Base-by-base conservation (phyloP, 805 yeast species). In the Suhomyces sp. region DNA sequence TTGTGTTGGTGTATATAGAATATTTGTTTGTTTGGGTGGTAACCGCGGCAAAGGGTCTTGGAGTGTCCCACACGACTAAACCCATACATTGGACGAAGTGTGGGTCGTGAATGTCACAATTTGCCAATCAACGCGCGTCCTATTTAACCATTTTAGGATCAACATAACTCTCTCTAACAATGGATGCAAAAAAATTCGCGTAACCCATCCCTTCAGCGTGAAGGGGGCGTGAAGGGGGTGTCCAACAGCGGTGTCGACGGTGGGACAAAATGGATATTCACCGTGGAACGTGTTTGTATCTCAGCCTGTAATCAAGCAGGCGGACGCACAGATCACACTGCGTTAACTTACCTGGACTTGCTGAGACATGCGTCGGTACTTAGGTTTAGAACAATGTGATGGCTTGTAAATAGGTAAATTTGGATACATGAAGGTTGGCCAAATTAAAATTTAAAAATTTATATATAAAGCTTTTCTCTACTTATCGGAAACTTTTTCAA, bases 131-230 rank as follows among this genome's bases (percentile, higher is more conserved):
- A 29, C 25, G 32, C 32, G 32, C 19, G 22, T 11, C 12, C 19
- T 16, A 29, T 29, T 29, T 29, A 29, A 20, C 32, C 22, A 11
- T 20, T 13, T 29, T 21, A 25, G 32, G 32, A n/a, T 19, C 5
- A 19, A 14, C n/a, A n/a, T n/a, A 20, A n/a, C 24, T 11, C 25
- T 13, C 25, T 25, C 11, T 15, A 11, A 25, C 28, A 29, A 29
- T 20, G 25, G 25, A 13, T 29, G 32, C 32, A 21, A 19, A 14
- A 29, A 29, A 19, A 5, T 8, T 29, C 32, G 32, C 32, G 32
- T 29, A 29, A 4, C 4, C 15, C 6, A 10, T 20, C 25, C 25
- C 32, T 21, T 19, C 18, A 12, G 13, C 32, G 21, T 9, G 17
- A 26, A 26, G 29, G n/a, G 28, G 28, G 14, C 16, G 20, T 9